Percentiles rank a stretch among this genome's conserved stretches.
Evolutionary conservation across 2,329 filamentous ascomycete genomes (phyloP).

Genomic region (Pyricularia sp.): DNA sequence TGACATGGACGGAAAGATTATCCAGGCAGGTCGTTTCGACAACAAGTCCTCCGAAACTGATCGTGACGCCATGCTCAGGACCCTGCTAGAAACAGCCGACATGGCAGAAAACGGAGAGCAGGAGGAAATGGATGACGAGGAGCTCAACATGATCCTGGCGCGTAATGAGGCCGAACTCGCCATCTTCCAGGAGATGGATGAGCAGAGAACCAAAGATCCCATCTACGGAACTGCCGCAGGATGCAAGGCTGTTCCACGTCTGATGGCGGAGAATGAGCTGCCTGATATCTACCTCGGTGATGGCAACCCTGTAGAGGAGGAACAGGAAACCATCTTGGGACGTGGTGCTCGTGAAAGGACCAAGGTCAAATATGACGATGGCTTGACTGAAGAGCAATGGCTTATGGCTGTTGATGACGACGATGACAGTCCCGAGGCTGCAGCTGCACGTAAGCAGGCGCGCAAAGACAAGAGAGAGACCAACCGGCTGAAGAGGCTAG

Average conservation of each 20-base stretch:
- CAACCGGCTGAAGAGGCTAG: constrained; percentile 60
- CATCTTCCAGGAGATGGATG: constrained; percentile 76
- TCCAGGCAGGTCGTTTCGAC: constrained; percentile 97
- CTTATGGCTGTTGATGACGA: constrained; percentile 95
- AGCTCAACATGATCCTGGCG: constrained; percentile 89
- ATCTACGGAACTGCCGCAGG: constrained; percentile 60
- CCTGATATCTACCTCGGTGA: constrained; percentile 92
- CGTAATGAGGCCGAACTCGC: constrained; percentile 71
- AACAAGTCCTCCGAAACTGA: constrained; percentile 99
- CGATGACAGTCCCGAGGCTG: constrained; percentile 87
- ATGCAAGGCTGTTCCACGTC: constrained; percentile 59
- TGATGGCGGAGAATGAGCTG: constrained; percentile 80
- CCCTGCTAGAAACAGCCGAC: constrained; percentile 78
- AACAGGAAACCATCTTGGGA: constrained; percentile 65
- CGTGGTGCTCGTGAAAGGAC: constrained; percentile 93
- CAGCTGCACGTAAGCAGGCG: constrained; percentile 81
- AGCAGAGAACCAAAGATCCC: constrained; percentile 56
- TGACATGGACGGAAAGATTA: constrained; percentile 99
- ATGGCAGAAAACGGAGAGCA: constrained; percentile 62
- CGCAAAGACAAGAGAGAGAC: constrained; percentile 69
- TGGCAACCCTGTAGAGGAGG: constrained; percentile 73
- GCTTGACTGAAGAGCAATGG: constrained; percentile 98
- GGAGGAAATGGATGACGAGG: constrained; percentile 97
- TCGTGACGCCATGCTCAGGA: constrained; percentile 91
- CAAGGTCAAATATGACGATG: constrained; percentile 91